A percentile compares a stretch with the other conserved stretches of the same genome.
These are phyloP conservation scores for Phytopythium helicoides DNA, from an alignment of 352 stramenopile species.

Conservation along the genomic window DNA sequence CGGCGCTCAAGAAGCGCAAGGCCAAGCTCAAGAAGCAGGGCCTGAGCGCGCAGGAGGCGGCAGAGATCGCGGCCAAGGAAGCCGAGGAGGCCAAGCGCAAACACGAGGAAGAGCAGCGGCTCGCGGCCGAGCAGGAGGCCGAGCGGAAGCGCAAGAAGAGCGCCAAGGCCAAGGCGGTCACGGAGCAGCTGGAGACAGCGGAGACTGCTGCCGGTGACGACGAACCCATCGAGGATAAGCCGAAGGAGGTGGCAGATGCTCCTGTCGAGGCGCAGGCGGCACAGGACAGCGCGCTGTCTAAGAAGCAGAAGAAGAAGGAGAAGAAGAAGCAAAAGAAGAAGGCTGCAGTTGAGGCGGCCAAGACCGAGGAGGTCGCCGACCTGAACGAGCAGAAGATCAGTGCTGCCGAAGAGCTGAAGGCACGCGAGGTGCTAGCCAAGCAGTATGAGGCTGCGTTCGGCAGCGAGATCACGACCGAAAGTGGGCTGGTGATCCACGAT, in stretches of 20 bases:
- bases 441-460: slow-evolving; percentile 53
- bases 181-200: slow-evolving; percentile 12
- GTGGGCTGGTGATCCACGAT: slow-evolving; percentile 55
- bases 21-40: slow-evolving; percentile 68
- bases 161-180: slow-evolving; percentile 20
- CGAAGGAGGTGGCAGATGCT: too few species aligned
- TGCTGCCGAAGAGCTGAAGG: slow-evolving; percentile 26
- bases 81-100: slow-evolving; percentile 16
- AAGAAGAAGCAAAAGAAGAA: slow-evolving; percentile 36
- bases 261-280: too few species aligned
- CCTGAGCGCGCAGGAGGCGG: slow-evolving; percentile 24
- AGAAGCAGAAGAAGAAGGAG: slow-evolving; percentile 35
- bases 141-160: slow-evolving; percentile 14
- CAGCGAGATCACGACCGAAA: slow-evolving; percentile 55
- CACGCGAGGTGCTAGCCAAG: slow-evolving; percentile 39
- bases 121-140: slow-evolving; percentile 9
- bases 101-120: slow-evolving; percentile 18
- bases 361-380: slow-evolving; percentile 13
- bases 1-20: slow-evolving; percentile 79
- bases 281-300: slow-evolving; percentile 9
- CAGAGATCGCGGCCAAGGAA: slow-evolving; percentile 27
- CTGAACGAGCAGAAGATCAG: slow-evolving; percentile 27
- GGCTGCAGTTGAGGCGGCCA: slow-evolving; percentile 19
- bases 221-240: slow-evolving; percentile 6
- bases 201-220: slow-evolving; percentile 1